Evolutionary conservation across 2,329 filamentous ascomycete genomes (phyloP), one percentile per base, ranked within the genome.

Genomic region (Cordyceps javanica): DNA sequence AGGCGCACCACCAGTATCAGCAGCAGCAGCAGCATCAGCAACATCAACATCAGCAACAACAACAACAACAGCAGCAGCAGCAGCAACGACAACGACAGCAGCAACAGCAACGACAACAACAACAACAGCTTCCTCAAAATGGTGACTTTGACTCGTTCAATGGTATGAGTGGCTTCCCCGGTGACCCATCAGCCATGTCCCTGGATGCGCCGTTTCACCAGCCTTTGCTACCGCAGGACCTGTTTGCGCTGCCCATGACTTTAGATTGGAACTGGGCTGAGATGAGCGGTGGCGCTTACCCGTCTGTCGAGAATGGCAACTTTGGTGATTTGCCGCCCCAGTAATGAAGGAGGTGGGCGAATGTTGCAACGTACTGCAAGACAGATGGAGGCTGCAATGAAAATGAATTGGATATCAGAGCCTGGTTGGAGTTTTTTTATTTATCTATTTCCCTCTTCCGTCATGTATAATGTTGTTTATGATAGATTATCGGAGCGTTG

Each of bases 201-300:
- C 60, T 70, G 49, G 60, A 67, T 44, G 60, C 59, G 16, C 61
- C 66, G 7, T 91, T 92, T 67, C 88, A 92, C 66, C 89, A 95
- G 63, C 92, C 92, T 0, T 88, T 96, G 66, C 84, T 97, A 23
- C 93, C 94, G 5, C 91, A 93, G 65, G 94, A 97, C 72, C 73
- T 97, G 26, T 99, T 94, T 85, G 89, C 93, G 70, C 87, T 97
- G 83, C 92, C 93, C 1, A 96, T 96, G 87, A 95, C 90, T 3
- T 80, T 97, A 23, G 93, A 97, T 69, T 97, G 92, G 91, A 91
- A 82, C 67, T 87, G 83, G 82, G 82, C 83, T 1, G 83, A 86
- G 69, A 85, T 87, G 77, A 85, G 81, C 32, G 82, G 83, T n/a
- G 83, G 82, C 10, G 77, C 78, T 2, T 86, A 86, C 63, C 82